Percentiles rank a stretch among this genome's conserved stretches.
Conservation (phyloP, 768 basidiomycete species). For the Auriscalpium microsporum region DNA sequence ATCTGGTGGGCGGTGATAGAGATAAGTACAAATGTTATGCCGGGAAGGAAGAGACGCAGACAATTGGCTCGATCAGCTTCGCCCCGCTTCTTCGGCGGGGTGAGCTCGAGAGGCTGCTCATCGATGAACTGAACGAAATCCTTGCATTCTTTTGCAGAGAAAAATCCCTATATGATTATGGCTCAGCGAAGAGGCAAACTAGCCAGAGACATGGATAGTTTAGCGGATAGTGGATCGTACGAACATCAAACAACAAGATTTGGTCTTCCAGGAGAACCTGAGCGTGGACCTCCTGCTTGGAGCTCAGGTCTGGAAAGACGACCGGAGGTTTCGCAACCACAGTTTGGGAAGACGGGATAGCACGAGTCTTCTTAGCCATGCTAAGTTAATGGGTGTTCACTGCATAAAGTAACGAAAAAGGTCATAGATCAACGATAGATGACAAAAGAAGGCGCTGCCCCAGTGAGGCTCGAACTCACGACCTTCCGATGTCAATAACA, state of each 20-base stretch:
- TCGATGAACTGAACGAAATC: slow-evolving; percentile 52
- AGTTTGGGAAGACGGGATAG: neutral
- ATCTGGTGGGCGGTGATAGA: slow-evolving; percentile 29
- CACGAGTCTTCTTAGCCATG: neutral
- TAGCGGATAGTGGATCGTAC: slow-evolving; percentile 12
- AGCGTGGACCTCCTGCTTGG: neutral
- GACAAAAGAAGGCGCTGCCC: neutral
- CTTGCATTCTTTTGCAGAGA: slow-evolving; percentile 56
- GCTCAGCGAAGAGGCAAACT: neutral
- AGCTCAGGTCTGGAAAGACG: neutral
- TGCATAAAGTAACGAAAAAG: too few relatives aligned
- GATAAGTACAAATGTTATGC: neutral
- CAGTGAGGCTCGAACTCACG: slow-evolving; percentile 61
- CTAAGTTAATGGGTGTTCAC: neutral
- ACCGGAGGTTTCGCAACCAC: neutral
- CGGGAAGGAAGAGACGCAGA: slow-evolving; percentile 24
- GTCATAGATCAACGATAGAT: neutral
- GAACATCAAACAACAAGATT: slow-evolving; percentile 51
- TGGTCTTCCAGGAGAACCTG: slow-evolving; percentile 50
- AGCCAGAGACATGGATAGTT: neutral
- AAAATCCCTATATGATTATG: slow-evolving; percentile 34
- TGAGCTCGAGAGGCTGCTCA: slow-evolving; percentile 49
- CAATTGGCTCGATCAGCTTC: slow-evolving; percentile 67
- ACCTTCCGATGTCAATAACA: slow-evolving; percentile 59
- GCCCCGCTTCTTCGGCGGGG: slow-evolving; percentile 63